Conservation (phyloP, 1,139 yeast genomes). For the Ogataea hybrid region DNA sequence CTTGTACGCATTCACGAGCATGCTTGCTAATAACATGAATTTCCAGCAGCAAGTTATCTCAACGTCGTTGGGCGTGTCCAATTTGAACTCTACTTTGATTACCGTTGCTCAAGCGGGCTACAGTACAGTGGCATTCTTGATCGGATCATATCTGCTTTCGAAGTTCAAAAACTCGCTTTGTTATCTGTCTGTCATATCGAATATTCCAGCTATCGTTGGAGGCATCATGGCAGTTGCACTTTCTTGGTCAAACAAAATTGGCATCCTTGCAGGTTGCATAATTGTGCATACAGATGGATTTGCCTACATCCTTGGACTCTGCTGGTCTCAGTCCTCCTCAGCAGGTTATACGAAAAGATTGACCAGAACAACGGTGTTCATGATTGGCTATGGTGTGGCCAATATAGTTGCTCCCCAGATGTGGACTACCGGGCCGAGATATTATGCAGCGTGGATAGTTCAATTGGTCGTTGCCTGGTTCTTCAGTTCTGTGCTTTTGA, state of each 20-base stretch:
- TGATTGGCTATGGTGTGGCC: slow-evolving; percentile 25
- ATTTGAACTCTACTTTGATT: not conserved
- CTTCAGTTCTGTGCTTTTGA: not conserved
- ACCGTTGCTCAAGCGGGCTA: not conserved
- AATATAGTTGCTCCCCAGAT: slow-evolving; percentile 31
- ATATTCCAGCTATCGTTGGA: not conserved
- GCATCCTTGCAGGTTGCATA: not conserved
- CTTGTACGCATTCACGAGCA: not conserved
- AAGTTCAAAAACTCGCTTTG: not conserved
- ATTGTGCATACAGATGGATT: slow-evolving; percentile 13
- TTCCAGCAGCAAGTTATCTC: not conserved
- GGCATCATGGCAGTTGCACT: not conserved
- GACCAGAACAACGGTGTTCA: slow-evolving; percentile 26
- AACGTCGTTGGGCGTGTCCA: not conserved
- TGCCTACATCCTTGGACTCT: slow-evolving; percentile 25
- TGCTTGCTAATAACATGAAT: not conserved
- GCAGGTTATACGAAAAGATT: slow-evolving; percentile 33
- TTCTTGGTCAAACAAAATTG: not conserved
- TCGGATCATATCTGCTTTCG: not conserved
- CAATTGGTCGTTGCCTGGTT: not conserved
- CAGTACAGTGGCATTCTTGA: not conserved
- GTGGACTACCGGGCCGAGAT: slow-evolving; percentile 29
- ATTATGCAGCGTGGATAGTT: slow-evolving; percentile 31
- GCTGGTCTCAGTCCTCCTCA: slow-evolving; percentile 28
- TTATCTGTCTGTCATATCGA: not conserved